Base-by-base conservation (phyloP, 257 asterid genomes). In the Apocynum venetum region DNA sequence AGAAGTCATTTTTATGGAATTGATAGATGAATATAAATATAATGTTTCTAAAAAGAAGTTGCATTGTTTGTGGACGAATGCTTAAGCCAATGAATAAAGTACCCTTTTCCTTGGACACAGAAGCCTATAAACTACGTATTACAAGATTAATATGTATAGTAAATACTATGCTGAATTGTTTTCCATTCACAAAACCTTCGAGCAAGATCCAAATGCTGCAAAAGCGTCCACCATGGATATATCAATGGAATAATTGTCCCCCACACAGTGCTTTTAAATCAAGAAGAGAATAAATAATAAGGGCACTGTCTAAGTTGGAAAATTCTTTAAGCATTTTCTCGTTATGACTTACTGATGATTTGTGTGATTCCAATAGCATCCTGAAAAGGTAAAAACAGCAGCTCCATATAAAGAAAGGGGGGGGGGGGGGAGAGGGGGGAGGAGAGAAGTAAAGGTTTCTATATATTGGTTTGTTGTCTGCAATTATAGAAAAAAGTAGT, bases 171-270 rank as follows among this genome's bases (percentile, higher is more conserved):
- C 52, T 68, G 73, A 48, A 80, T 47, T 68, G 47, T 56, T 12
- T 47, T 49, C 51, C 61, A 40, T 49, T 40, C 36, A 57, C 9
- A 47, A 40, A 68, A 6, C 6, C 20, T 19, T 51, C 4, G 56
- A 44, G 10, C 11, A 19, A 74, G 2, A 44, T 64, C 14, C 25
- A 59, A 35, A 40, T 72, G 35, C 68, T 46, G 44, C 53, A 65
- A 78, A 55, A 52, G 70, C 31, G 75, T 77, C 41, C 73, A 76
- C 65, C 69, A 79, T 25, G 31, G 31, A 25, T 25, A 25, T 25
- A 25, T 25, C 31, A 51, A 85, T 80, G 81, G 85, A 85, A 81
- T 81, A 84, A 78, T 77, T 79, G 91, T 84, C 85, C 86, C 92
- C 63, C 35, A 56, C 85, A 82, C 83, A 71, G 65, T 69, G 72